phyloP scores from a whole-genome alignment of 2,329 filamentous ascomycete species.

The Dichotomopilus funicola region DNA sequence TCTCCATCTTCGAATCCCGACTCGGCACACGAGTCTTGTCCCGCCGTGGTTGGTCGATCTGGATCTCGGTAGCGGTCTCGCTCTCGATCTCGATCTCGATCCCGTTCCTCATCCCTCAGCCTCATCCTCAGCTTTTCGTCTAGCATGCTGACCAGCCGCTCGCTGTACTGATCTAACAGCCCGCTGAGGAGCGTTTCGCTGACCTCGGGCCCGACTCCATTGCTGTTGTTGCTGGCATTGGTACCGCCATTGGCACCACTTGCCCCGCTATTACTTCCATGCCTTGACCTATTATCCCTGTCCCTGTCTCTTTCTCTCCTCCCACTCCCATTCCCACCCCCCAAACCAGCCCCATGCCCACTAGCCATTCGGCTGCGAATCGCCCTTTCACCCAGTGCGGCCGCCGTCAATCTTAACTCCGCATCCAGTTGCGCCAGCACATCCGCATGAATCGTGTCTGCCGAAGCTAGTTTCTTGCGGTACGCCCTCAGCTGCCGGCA shows the following conservation, averaged over 20 bases:
- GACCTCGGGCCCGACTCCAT: slow-evolving; percentile 31
- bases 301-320: not conserved
- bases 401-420: slow-evolving; percentile 56
- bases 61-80: slow-evolving; percentile 5
- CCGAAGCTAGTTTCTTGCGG: slow-evolving; percentile 54
- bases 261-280: not conserved
- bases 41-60: slow-evolving; percentile 22
- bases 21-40: slow-evolving; percentile 6
- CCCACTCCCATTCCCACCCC: slow-evolving; percentile 22
- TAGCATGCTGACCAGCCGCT: slow-evolving; percentile 62
- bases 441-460: slow-evolving; percentile 49
- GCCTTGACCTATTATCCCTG: not conserved
- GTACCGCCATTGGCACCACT: not conserved
- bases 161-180: slow-evolving; percentile 68
- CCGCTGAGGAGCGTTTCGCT: slow-evolving; percentile 55
- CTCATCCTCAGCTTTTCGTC: slow-evolving; percentile 60
- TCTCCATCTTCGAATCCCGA: not conserved
- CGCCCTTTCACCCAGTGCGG: slow-evolving; percentile 52
- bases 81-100: not conserved
- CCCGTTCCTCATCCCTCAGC: slow-evolving; percentile 23
- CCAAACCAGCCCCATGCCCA: not conserved
- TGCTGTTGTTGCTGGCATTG: too few relatives aligned
- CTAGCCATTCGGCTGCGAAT: slow-evolving; percentile 36
- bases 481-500: slow-evolving; percentile 57
- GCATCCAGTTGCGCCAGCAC: slow-evolving; percentile 57